Evolutionary conservation across 2,329 filamentous ascomycete species (phyloP).

Genomic region (Lecanicillium sp.): DNA sequence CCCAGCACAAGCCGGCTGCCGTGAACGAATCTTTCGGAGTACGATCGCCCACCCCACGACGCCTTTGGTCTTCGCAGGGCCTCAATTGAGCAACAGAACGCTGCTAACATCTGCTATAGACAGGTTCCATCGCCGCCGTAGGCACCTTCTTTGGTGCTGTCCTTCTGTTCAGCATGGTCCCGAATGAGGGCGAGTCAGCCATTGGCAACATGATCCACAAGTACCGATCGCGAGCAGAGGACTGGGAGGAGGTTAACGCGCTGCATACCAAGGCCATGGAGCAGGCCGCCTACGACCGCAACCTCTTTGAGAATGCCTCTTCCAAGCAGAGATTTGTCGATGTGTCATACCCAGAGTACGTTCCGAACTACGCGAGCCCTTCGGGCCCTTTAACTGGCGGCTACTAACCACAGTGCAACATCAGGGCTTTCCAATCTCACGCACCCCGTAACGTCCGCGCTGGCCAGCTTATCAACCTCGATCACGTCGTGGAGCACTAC

Average conservation of each 20-base stretch:
- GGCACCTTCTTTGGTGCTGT: conserved; percentile 13
- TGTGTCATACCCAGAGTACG: conserved; percentile 50
- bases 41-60: conserved; percentile 22
- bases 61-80: neutral
- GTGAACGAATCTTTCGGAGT: conserved; percentile 50
- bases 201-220: conserved; percentile 37
- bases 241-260: conserved; percentile 44
- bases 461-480: conserved; percentile 44
- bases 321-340: conserved; percentile 39
- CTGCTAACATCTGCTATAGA: conserved; percentile 23
- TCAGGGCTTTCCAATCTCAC: conserved; percentile 41
- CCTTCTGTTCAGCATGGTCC: conserved; percentile 36
- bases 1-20: conserved; percentile 38
- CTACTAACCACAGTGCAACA: conserved; percentile 12
- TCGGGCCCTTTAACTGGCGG: neutral
- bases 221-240: conserved; percentile 37
- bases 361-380: conserved; percentile 13
- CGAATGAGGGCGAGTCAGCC: conserved; percentile 41
- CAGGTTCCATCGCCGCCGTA: conserved; percentile 38
- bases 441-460: conserved; percentile 46
- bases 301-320: conserved; percentile 39
- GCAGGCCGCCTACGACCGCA: conserved; percentile 49
- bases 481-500: conserved; percentile 50
- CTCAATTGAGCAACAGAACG: conserved; percentile 4
- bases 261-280: conserved; percentile 43